Conservation (phyloP, 2,329 filamentous ascomycete genomes). For the Orbilia javanica region DNA sequence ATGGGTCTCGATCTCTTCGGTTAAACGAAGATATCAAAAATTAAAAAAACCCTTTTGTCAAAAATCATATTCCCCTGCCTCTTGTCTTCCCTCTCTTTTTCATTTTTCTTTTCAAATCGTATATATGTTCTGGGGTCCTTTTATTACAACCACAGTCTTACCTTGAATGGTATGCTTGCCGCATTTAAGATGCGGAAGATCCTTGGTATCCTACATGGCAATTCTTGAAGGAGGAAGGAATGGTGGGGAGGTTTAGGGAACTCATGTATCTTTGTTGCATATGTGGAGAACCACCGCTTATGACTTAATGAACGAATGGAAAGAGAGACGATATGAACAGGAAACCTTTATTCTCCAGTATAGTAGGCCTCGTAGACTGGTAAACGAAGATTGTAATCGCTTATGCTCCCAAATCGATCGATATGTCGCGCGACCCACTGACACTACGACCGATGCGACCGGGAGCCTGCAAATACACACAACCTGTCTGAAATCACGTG, state of each 20-base stretch:
- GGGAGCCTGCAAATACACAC: not conserved
- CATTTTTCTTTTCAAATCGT: conserved; percentile 34
- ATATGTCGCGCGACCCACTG: not conserved
- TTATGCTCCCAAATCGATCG: not conserved
- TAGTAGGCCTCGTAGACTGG: not conserved
- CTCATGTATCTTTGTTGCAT: conserved; percentile 40
- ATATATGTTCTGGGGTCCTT: conserved; percentile 56
- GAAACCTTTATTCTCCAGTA: conserved; percentile 4
- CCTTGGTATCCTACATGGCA: conserved; percentile 18
- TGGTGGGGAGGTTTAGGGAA: not conserved
- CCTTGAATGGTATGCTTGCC: conserved; percentile 10
- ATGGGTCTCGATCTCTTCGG: conserved; percentile 77
- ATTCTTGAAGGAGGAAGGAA: conserved; percentile 13
- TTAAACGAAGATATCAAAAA: conserved; percentile 36
- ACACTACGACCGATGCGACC: not conserved
- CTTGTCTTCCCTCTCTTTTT: conserved; percentile 14
- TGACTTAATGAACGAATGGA: conserved; percentile 45
- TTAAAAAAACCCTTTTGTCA: conserved; percentile 1
- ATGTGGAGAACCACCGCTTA: conserved; percentile 28
- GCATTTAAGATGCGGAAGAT: not conserved
- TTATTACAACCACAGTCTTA: conserved; percentile 8
- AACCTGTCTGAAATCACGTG: no score
- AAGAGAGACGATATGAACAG: conserved; percentile 38
- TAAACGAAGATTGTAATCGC: not conserved
- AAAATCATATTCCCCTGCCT: conserved; percentile 7